A percentile compares a stretch with the other conserved stretches of the same genome.
Evolutionary conservation across 495 filamentous ascomycete species (phyloP).

Genomic region (Lasiosphaeria miniovina): DNA sequence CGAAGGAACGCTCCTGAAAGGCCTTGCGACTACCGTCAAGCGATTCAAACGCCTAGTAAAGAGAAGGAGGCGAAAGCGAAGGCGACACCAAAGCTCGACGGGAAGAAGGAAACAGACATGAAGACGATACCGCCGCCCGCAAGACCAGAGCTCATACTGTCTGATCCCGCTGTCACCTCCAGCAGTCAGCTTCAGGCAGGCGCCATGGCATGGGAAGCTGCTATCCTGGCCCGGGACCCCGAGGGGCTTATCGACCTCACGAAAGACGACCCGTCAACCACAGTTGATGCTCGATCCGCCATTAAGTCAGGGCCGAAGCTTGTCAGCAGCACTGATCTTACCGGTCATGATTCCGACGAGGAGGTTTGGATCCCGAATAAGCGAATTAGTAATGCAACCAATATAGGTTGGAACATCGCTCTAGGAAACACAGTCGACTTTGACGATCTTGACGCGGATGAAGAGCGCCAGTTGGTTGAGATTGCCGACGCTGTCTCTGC

Average conservation of each 20-base stretch:
- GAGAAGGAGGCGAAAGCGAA: background rate
- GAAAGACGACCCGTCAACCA: background rate
- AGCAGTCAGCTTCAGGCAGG: background rate
- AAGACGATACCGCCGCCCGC: background rate
- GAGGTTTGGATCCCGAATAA: background rate
- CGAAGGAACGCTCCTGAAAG: conserved; percentile 8
- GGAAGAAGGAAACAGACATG: background rate
- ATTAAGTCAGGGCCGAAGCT: background rate
- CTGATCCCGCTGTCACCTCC: background rate
- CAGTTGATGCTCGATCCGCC: background rate
- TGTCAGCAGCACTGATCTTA: background rate
- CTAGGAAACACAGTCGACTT: background rate
- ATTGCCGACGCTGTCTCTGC: background rate
- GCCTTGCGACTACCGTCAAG: conserved; percentile 12
- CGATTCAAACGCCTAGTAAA: background rate
- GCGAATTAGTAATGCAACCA: background rate
- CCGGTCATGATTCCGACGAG: too few relatives aligned
- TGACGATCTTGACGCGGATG: background rate
- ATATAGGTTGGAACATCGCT: background rate
- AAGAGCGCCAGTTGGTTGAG: background rate
- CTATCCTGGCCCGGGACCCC: background rate
- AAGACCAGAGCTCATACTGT: background rate
- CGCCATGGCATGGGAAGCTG: background rate
- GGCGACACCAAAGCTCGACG: background rate
- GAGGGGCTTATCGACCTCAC: conserved; percentile 3